phyloP scores from a whole-genome alignment of 2,329 filamentous ascomycete genomes.

The Huntiella decipiens region DNA sequence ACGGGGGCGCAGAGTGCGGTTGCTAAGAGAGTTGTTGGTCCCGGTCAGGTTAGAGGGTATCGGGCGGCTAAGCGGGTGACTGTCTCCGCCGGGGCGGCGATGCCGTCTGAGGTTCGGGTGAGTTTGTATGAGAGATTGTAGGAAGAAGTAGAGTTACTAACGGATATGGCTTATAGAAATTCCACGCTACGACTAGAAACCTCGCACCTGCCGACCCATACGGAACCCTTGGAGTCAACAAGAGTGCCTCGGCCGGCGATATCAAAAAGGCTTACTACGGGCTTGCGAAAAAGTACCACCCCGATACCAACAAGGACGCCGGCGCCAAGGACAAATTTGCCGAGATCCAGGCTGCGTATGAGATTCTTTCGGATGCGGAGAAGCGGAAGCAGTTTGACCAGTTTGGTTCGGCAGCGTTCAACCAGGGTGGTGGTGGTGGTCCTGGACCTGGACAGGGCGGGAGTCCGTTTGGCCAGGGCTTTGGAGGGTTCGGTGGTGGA shows the following conservation, averaged over 20 bases:
- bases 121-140: conserved; percentile 2
- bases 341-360: conserved; percentile 85
- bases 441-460: conserved; percentile 27
- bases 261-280: conserved; percentile 99
- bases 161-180: conserved; percentile 22
- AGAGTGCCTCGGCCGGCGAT: conserved; percentile 60
- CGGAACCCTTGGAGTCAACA: conserved; percentile 63
- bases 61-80: no score
- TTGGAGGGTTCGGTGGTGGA: conserved; percentile 56
- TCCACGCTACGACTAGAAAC: conserved; percentile 38
- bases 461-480: conserved; percentile 39
- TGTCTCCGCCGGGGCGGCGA: not conserved
- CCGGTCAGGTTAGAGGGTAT: no score
- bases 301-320: conserved; percentile 91
- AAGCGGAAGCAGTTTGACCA: conserved; percentile 88
- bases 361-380: conserved; percentile 76
- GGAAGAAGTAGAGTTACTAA: not conserved
- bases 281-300: conserved; percentile 91
- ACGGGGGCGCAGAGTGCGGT: conserved; percentile 23
- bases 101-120: conserved; percentile 1
- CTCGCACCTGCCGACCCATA: conserved; percentile 61
- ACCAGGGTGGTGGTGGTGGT: conserved; percentile 45
- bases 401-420: conserved; percentile 74
- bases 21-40: conserved; percentile 22
- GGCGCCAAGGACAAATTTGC: conserved; percentile 87